Base-by-base conservation (phyloP, 148 eudicot genomes). In the Talinum fruticosum region DNA sequence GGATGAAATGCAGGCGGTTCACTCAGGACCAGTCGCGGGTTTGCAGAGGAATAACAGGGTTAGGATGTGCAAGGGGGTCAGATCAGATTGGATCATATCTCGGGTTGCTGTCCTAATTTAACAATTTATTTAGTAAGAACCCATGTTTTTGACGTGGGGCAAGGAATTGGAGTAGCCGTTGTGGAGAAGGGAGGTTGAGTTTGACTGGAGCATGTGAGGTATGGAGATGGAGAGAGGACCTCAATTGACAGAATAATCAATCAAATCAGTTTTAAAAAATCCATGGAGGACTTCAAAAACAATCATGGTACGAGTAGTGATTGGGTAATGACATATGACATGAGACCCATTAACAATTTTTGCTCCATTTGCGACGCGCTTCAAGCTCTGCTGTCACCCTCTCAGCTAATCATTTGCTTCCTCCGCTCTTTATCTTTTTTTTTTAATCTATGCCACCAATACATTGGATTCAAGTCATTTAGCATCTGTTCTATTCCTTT, bases 321-420 rank as follows among this genome's bases (percentile, higher is more conserved):
- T 5, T 8, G 64, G 29, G 64, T n/a, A 59, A 59, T 59, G 57
- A 16, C 57, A 51, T 16, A 51, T 51, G 64, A 59, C 64, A 59
- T 59, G 64, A 59, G 64, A 59, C 64, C 64, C 64, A 59, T n/a
- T 59, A 59, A 59, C 64, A 59, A 59, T 24, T 19, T 18, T 51
- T 15, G 57, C 4, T 8, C 64, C 64, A 23, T 59, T 23, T 23
- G 64, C 64, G 28, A 23, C 64, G 26, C 61, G 4, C 7, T 3
- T 54, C 26, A 5, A 49, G 53, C 21, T 21, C 7, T n/a, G 26
- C 28, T 23, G 12, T n/a, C 64, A 6, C 10, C 28, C 28, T 23
- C 12, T 59, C 28, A 7, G 10, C 64, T 23, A 0, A 23, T 59
- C 28, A 59, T n/a, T 59, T 2, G 2, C 13, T n/a, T n/a, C 28